Percentiles rank a stretch among this genome's conserved stretches.
These are phyloP conservation scores for Iberis amara DNA, from an alignment of 441 rosid species.

Conservation along the genomic window DNA sequence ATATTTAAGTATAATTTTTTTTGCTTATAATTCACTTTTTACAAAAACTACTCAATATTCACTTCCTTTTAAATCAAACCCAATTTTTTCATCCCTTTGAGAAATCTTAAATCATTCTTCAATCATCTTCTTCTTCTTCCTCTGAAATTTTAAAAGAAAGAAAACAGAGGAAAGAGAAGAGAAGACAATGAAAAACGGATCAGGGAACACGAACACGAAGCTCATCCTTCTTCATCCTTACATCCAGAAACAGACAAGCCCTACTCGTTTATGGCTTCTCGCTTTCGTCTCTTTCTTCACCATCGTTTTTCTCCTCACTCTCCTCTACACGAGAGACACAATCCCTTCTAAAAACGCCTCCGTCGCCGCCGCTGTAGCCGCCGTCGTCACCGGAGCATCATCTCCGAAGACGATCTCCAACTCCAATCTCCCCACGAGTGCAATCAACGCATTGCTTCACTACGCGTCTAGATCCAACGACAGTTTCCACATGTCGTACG, in stretches of 20 bases:
- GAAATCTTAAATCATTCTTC: slow-evolving; percentile 11
- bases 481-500: slow-evolving; percentile 62
- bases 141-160: too few relatives aligned
- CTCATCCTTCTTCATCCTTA: slow-evolving; percentile 89
- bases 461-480: slow-evolving; percentile 75
- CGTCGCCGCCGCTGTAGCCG: slow-evolving; percentile 32
- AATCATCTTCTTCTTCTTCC: slow-evolving; percentile 1
- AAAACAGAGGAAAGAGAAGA: too few relatives aligned
- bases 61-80: slow-evolving; percentile 23
- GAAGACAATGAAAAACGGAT: slow-evolving; percentile 30
- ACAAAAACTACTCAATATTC: neutral
- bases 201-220: slow-evolving; percentile 60
- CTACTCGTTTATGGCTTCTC: slow-evolving; percentile 80
- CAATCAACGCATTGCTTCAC: slow-evolving; percentile 70
- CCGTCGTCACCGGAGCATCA: slow-evolving; percentile 27
- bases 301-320: slow-evolving; percentile 65
- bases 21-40: slow-evolving; percentile 23
- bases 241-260: slow-evolving; percentile 77
- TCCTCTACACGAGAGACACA: slow-evolving; percentile 70
- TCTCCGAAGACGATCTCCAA: too few relatives aligned
- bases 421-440: slow-evolving; percentile 47
- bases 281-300: slow-evolving; percentile 75
- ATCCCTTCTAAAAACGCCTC: slow-evolving; percentile 26
- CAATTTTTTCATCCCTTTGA: neutral
- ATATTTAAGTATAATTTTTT: too few relatives aligned